These are phyloP conservation scores for Entomortierella beljakovae DNA, from an alignment of 192 early-diverging fungal species.

Conservation along the genomic window DNA sequence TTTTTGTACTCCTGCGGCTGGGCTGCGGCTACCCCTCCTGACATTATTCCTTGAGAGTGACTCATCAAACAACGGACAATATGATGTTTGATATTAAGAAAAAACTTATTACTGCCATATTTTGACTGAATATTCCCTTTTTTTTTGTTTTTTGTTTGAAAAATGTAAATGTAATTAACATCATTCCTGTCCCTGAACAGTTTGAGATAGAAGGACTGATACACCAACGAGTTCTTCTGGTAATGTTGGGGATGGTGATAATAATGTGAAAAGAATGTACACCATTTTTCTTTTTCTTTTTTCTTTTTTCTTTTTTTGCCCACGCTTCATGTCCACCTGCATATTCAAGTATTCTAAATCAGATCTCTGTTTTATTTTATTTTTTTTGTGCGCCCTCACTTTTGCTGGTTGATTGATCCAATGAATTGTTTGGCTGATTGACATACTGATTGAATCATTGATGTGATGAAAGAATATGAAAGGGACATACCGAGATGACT, in stretches of 20 bases:
- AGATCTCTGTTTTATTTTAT: neutral
- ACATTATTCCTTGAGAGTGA: neutral
- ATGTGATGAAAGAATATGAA: neutral
- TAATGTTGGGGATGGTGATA: neutral
- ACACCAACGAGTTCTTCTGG: neutral
- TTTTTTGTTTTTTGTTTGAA: neutral
- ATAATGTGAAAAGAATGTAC: constrained; percentile 2
- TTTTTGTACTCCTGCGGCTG: neutral
- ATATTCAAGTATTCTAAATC: constrained; percentile 3
- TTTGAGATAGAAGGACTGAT: neutral
- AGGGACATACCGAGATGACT: constrained; percentile 25
- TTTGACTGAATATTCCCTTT: neutral
- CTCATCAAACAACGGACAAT: neutral
- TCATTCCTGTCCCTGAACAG: constrained; percentile 5
- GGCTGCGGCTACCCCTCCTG: neutral
- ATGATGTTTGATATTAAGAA: too few species aligned
- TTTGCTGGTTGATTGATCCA: neutral
- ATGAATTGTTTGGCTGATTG: neutral
- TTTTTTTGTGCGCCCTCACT: neutral
- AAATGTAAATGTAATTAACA: too few species aligned
- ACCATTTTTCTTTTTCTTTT: too few species aligned
- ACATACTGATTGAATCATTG: neutral
- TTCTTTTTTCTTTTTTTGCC: neutral
- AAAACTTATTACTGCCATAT: neutral
- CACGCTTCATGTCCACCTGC: constrained; percentile 9